Conservation (phyloP, 768 basidiomycete genomes). For the Naganishia friedmannii region DNA sequence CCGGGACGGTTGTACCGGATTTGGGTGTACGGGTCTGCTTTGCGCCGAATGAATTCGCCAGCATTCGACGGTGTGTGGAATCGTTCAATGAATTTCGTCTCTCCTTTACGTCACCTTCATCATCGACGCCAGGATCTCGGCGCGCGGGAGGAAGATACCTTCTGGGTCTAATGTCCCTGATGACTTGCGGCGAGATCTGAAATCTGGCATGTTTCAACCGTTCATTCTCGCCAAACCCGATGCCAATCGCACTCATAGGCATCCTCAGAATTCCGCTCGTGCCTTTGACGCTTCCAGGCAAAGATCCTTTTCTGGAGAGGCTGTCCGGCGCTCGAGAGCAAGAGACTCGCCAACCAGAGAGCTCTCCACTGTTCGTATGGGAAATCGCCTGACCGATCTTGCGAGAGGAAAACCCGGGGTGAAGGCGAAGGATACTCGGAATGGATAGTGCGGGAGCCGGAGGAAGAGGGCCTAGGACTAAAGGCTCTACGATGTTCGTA, state of each 20-base stretch:
- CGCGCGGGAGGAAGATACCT: constrained; percentile 8
- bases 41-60: background rate
- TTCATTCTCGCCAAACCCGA: constrained; percentile 12
- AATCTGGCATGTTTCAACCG: constrained; percentile 10
- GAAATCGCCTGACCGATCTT: background rate
- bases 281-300: background rate
- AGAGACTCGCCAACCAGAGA: background rate
- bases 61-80: constrained; percentile 14
- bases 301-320: background rate
- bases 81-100: constrained; percentile 16
- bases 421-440: constrained; percentile 23
- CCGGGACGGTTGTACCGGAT: constrained; percentile 3
- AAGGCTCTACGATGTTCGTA: background rate
- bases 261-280: background rate
- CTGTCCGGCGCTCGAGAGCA: background rate
- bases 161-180: background rate
- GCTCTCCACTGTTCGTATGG: background rate
- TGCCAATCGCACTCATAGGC: constrained; percentile 18
- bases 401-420: constrained; percentile 23
- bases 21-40: background rate
- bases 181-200: background rate
- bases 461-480: background rate
- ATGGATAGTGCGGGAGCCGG: constrained; percentile 4
- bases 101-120: background rate
- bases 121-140: background rate